phyloP scores from a whole-genome alignment of 1,284 basidiomycete species.

The Vanrija pseudolonga region DNA sequence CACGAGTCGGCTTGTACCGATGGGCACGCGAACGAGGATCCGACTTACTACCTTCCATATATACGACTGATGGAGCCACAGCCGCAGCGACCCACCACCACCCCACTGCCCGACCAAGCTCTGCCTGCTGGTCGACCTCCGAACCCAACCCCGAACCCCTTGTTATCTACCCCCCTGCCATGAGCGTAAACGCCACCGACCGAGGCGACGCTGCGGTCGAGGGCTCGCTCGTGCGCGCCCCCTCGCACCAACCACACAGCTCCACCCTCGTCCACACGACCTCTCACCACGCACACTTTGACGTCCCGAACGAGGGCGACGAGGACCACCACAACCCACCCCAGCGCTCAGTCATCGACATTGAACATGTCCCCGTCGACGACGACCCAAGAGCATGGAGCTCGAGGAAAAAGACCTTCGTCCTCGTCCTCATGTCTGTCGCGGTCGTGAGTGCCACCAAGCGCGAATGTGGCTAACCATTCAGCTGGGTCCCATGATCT shows the following conservation, averaged over 20 bases:
- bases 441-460: slow-evolving; percentile 32
- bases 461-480: neutral
- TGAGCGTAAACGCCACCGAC: slow-evolving; percentile 5
- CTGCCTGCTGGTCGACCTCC: no score
- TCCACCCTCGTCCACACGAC: neutral
- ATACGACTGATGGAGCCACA: no score
- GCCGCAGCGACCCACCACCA: no score
- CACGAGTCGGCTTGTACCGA: no score
- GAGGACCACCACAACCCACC: neutral
- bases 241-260: neutral
- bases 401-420: slow-evolving; percentile 56
- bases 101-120: no score
- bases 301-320: slow-evolving; percentile 1
- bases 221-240: slow-evolving; percentile 7
- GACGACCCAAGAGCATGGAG: slow-evolving; percentile 79
- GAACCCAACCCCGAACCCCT: neutral
- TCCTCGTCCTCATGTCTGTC: slow-evolving; percentile 33
- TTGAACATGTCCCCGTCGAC: slow-evolving; percentile 64
- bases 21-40: no score
- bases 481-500: slow-evolving; percentile 65
- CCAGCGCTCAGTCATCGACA: slow-evolving; percentile 51
- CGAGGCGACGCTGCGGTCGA: slow-evolving; percentile 7
- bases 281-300: slow-evolving; percentile 23
- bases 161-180: neutral
- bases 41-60: no score